Conservation (phyloP, 2,329 filamentous ascomycete species). For the Aspergillus clavatus region DNA sequence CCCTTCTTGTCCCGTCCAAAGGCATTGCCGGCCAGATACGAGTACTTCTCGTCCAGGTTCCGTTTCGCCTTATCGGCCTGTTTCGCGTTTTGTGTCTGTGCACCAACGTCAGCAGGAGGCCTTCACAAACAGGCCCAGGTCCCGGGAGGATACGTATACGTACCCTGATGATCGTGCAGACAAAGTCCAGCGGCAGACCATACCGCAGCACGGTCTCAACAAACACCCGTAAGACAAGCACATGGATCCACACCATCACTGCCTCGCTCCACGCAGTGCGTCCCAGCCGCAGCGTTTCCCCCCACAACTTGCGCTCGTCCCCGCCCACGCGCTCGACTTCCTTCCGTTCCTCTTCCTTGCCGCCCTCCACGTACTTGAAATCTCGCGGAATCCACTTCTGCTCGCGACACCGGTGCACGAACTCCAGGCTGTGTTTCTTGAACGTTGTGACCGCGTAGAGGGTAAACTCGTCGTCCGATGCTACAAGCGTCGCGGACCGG, state of each 20-base stretch:
- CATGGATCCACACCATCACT: slow-evolving; percentile 94
- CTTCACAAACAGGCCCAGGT: too few relatives aligned
- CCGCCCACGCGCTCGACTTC: slow-evolving; percentile 77
- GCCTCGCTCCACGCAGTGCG: slow-evolving; percentile 93
- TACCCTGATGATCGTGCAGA: slow-evolving; percentile 80
- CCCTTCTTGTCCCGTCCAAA: slow-evolving; percentile 93
- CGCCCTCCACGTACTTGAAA: slow-evolving; percentile 87
- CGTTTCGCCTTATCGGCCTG: slow-evolving; percentile 70
- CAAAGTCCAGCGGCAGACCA: slow-evolving; percentile 83
- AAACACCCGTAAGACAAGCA: slow-evolving; percentile 85
- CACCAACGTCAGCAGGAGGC: neutral
- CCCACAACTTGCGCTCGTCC: slow-evolving; percentile 89
- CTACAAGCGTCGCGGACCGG: slow-evolving; percentile 72
- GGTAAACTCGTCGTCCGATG: slow-evolving; percentile 82
- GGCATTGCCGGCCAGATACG: slow-evolving; percentile 90
- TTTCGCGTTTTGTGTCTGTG: slow-evolving; percentile 71
- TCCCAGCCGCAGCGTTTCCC: slow-evolving; percentile 79
- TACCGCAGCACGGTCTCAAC: slow-evolving; percentile 98
- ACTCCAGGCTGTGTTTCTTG: slow-evolving; percentile 84
- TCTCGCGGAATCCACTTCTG: slow-evolving; percentile 92
- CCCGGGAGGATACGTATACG: too few relatives aligned
- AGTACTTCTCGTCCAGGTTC: slow-evolving; percentile 78
- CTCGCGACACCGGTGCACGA: slow-evolving; percentile 86
- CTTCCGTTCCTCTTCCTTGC: slow-evolving; percentile 79
- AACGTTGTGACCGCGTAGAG: slow-evolving; percentile 88